Evolutionary conservation across 441 rosid species (phyloP).

Genomic region (Gossypium armourianum): DNA sequence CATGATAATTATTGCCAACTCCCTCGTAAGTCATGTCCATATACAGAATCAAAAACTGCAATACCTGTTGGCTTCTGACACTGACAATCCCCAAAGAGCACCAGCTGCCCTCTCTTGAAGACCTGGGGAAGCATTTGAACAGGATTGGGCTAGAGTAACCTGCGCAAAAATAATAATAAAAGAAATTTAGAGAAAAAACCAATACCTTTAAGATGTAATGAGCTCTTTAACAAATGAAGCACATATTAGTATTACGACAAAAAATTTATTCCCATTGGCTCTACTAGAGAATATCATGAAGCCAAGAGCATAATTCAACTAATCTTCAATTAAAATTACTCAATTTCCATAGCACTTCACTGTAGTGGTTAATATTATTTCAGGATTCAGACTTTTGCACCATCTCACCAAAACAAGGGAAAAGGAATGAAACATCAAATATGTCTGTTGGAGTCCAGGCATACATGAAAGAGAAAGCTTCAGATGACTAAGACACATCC

Average conservation of each 20-base stretch:
- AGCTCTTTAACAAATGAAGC: conserved; percentile 5
- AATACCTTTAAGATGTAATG: conserved; percentile 11
- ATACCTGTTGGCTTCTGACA: conserved; percentile 91
- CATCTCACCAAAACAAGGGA: neutral
- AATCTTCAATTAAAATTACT: neutral
- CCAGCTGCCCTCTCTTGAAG: conserved; percentile 99
- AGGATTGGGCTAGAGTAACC: conserved; percentile 86
- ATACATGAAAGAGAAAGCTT: neutral
- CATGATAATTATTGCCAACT: neutral
- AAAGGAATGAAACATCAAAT: neutral
- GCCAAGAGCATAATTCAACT: conserved; percentile 2
- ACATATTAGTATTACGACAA: neutral
- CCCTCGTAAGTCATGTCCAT: neutral
- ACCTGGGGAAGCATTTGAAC: conserved; percentile 81
- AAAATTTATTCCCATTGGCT: neutral
- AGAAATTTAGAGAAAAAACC: too few species aligned
- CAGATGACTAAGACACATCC: neutral
- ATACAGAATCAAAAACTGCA: conserved; percentile 2
- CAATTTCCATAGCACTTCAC: neutral
- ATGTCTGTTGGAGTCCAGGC: neutral
- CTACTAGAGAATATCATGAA: conserved; percentile 1
- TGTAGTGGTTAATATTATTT: neutral
- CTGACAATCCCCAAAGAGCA: conserved; percentile 96
- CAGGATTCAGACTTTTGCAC: neutral
- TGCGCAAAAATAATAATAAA: conserved; percentile 23